Conservation (phyloP, 805 yeast genomes). For the Schwanniomyces yamadae region DNA sequence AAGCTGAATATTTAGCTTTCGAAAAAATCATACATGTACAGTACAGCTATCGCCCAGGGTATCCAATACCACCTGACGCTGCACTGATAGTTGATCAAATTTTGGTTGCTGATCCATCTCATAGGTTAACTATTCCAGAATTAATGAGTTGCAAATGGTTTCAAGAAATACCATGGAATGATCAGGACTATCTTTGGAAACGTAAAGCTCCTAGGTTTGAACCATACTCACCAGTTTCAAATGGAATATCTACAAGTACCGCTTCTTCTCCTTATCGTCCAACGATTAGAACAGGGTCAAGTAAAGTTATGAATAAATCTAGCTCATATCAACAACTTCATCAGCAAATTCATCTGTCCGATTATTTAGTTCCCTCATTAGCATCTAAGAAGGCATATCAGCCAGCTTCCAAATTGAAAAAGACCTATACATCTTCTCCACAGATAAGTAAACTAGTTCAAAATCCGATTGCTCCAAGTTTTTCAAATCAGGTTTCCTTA, state of each 20-base stretch:
- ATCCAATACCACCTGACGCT: slow-evolving; percentile 31
- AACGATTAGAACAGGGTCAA: slow-evolving; percentile 33
- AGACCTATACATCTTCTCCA: slow-evolving; percentile 8
- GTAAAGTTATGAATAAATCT: slow-evolving; percentile 37
- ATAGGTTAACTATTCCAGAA: slow-evolving; percentile 32
- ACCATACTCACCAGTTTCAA: slow-evolving; percentile 16
- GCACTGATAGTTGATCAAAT: slow-evolving; percentile 29
- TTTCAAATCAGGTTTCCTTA: no score
- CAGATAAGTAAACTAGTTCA: not conserved
- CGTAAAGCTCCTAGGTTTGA: slow-evolving; percentile 32
- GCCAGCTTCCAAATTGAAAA: slow-evolving; percentile 35
- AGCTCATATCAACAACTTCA: slow-evolving; percentile 39
- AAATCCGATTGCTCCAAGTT: no score
- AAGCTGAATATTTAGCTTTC: no score
- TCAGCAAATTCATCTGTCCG: slow-evolving; percentile 35
- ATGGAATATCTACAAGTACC: slow-evolving; percentile 2
- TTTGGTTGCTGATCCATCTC: slow-evolving; percentile 31
- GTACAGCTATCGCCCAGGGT: slow-evolving; percentile 46
- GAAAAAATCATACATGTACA: slow-evolving; percentile 81
- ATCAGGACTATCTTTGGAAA: slow-evolving; percentile 39
- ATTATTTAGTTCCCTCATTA: slow-evolving; percentile 33
- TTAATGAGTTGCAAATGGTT: slow-evolving; percentile 38
- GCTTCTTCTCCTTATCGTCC: slow-evolving; percentile 18
- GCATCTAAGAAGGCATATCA: slow-evolving; percentile 29
- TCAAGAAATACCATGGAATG: slow-evolving; percentile 39